phyloP scores from a whole-genome alignment of 768 basidiomycete genomes.

The Podaxis rugospora region DNA sequence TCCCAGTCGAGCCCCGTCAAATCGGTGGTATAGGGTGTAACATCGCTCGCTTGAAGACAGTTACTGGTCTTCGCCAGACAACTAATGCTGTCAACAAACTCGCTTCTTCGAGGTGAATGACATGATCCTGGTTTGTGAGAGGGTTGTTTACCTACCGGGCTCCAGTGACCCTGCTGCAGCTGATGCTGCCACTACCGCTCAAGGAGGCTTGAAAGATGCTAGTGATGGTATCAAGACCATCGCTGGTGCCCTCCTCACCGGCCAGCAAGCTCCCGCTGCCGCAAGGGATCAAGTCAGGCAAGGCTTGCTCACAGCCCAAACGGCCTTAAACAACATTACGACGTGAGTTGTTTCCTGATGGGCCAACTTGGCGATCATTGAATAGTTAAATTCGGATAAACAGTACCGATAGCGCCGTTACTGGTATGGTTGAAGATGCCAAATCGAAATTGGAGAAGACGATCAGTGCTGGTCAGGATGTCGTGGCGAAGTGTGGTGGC shows the following conservation, averaged over 20 bases:
- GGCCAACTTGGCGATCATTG: neutral
- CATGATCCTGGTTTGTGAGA: neutral
- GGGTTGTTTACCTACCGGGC: neutral
- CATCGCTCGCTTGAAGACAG: constrained; percentile 21
- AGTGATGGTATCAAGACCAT: constrained; percentile 21
- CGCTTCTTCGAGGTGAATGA: neutral
- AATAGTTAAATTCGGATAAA: neutral
- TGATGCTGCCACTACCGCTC: constrained; percentile 20
- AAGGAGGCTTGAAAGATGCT: constrained; percentile 18
- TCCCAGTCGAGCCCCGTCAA: constrained; percentile 10
- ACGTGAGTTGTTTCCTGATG: constrained; percentile 15
- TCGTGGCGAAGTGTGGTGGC: constrained; percentile 17
- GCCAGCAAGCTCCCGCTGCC: constrained; percentile 16
- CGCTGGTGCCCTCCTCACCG: constrained; percentile 17
- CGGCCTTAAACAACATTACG: constrained; percentile 19
- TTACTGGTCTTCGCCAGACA: constrained; percentile 19
- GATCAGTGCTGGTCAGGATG: constrained; percentile 19
- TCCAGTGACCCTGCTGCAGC: constrained; percentile 20
- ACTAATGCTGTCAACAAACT: constrained; percentile 19
- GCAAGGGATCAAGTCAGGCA: constrained; percentile 19
- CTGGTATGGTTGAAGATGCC: constrained; percentile 15
- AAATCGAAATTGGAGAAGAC: constrained; percentile 17
- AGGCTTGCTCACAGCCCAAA: constrained; percentile 18
- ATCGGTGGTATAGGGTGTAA: constrained; percentile 17
- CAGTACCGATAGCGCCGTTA: constrained; percentile 19